Base-by-base conservation (phyloP, 106 monocot species). In the Dendrobium officinale region DNA sequence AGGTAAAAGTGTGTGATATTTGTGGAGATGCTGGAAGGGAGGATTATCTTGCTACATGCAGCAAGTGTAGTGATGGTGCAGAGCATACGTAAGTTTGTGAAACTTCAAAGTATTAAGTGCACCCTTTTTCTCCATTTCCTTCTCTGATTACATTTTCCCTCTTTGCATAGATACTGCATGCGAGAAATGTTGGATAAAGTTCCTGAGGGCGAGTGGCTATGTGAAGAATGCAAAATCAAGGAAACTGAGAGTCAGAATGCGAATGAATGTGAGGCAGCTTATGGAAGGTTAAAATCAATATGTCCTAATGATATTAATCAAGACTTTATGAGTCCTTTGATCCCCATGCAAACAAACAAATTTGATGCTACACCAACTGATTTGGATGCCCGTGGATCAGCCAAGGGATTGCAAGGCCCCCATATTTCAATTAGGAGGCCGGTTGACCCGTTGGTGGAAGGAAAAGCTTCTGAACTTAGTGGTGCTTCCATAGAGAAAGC, bases 1-100 rank as follows among this genome's bases (percentile, higher is more conserved):
- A 95, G 95, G 95, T 95, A 49, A 95, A 95, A 77, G 91, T 95
- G 20, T 95, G 95, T 81, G 95, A 95, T 84, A 95, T 95, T 42
- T 95, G 95, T 88, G 95, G 95, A 42, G 95, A 95, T 88, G 83
- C 86, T 33, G 95, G 95, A 43, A 82, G 89, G 67, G 95, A 95
- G 77, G 95, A 91, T 51, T 55, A 82, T 67, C 86, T 95, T 77
- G 95, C 95, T 44, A 79, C 85, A 42, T 95, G 95, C 27, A 91
- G 88, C 73, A 89, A 81, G 81, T 95, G 95, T 80, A 89, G 78
- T 88, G 95, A 95, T 86, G 95, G 95, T 73, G 95, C 95, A 67
- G 95, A 95, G 77, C 95, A 95, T 49, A 95, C 82, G 95, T 95
- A 83, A 93, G 83, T 8, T 45, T 54, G 54, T 86, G 27, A 48